Evolutionary conservation across 768 basidiomycete species (phyloP), one percentile per base, ranked within the genome.

Genomic region (Podaxis sp.): DNA sequence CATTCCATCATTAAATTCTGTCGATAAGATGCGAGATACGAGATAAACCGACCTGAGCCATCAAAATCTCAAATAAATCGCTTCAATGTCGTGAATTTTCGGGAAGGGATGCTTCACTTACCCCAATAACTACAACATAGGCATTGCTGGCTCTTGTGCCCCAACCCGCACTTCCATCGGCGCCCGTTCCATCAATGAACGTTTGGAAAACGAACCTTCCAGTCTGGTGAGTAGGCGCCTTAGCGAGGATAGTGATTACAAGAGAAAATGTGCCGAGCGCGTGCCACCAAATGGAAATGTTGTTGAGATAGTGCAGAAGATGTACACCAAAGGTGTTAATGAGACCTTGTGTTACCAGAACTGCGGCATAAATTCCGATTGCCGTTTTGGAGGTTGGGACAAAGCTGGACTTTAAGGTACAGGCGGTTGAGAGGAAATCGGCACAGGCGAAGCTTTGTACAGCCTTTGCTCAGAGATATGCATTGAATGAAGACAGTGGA

Each of bases 321-420:
- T 79, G 80, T 27, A 88, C 88, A 1, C 89, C 89, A 66, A 92
- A 91, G 0, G 89, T 89, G 73, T 91, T 92, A 65, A 88, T 88
- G 2, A 88, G 71, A 17, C 86, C 89, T 76, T 90, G 90, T 1
- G 79, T 76, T 64, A 87, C 72, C 7, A 93, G 78, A 0, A 93
- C 83, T 0, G 82, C 90, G 0, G 90, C 89, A 66, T 88, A 90
- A 49, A 84, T 77, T 7, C 80, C 90, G 50, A 91, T 86, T 0
- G 81, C 87, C 0, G 80, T 86, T 1, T 81, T 82, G 0, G 86
- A 72, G 1, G 80, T 82, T 0, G 87, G 83, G 2, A 77, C 81
- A 68, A 87, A 92, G 62, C 75, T 76, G 11, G 84, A 84, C 57
- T 82, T 80, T 55, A 91, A 74, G 0, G 87, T 87, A 53, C 77